phyloP scores from a whole-genome alignment of 805 yeast species.

The Wickerhamiella alocasiicola region DNA sequence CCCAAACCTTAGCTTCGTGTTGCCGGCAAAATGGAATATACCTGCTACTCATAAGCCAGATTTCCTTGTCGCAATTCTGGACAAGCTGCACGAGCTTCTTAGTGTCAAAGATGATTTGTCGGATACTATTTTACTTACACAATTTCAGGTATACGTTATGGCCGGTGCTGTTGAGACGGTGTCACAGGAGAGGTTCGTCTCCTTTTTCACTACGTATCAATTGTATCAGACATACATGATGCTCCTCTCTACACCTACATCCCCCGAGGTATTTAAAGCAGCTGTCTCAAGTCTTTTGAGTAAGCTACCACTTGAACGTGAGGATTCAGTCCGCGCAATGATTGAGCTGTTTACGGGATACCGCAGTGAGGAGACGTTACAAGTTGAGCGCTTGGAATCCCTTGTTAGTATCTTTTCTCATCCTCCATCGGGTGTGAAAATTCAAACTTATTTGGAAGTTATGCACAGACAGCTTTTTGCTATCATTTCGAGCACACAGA shows the following conservation, averaged over 20 bases:
- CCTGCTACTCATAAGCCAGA: neutral
- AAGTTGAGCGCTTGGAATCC: slow-evolving; percentile 50
- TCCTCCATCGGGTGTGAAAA: slow-evolving; percentile 42
- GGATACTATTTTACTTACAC: slow-evolving; percentile 25
- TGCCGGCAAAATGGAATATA: slow-evolving; percentile 1
- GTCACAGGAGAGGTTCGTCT: neutral
- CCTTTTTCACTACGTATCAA: slow-evolving; percentile 46
- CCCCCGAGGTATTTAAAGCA: slow-evolving; percentile 36
- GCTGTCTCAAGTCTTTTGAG: slow-evolving; percentile 42
- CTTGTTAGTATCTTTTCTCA: slow-evolving; percentile 53
- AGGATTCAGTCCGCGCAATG: slow-evolving; percentile 59
- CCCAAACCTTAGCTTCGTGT: slow-evolving; percentile 38
- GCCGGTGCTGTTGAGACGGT: slow-evolving; percentile 11
- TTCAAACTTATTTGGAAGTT: slow-evolving; percentile 40
- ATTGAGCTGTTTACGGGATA: slow-evolving; percentile 69
- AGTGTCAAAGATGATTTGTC: slow-evolving; percentile 21
- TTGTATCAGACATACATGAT: slow-evolving; percentile 47
- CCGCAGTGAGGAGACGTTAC: slow-evolving; percentile 58
- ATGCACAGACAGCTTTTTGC: slow-evolving; percentile 54
- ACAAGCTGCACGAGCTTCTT: neutral
- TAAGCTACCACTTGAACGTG: slow-evolving; percentile 41
- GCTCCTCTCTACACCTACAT: slow-evolving; percentile 3
- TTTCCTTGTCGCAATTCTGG: neutral
- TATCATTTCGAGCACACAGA: slow-evolving; percentile 39
- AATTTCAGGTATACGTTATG: slow-evolving; percentile 14